Evolutionary conservation across 2,329 filamentous ascomycete genomes (phyloP).

Genomic region (Emericellopsis atlantica): DNA sequence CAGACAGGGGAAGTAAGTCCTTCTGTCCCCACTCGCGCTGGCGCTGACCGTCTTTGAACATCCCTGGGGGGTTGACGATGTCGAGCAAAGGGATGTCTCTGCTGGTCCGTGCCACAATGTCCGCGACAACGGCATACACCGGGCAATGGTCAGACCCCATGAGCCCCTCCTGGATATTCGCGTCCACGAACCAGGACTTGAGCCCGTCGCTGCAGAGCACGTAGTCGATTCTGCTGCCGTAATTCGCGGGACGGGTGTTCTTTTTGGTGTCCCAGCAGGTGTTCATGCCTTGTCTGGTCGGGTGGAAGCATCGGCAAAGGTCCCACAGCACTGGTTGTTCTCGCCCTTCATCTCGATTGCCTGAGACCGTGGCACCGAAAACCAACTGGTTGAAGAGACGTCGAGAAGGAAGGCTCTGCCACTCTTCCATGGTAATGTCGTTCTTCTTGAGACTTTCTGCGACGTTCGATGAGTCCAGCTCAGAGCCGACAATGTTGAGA

Average conservation of each 20-base stretch:
- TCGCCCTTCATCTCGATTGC: constrained; percentile 53
- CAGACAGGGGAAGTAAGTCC: constrained; percentile 62
- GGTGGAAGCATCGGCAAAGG: constrained; percentile 70
- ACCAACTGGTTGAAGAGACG: constrained; percentile 80
- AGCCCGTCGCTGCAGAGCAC: constrained; percentile 72
- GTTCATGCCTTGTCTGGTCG: constrained; percentile 76
- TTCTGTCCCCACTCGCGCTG: constrained; percentile 53
- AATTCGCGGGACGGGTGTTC: constrained; percentile 92
- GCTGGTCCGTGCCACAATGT: constrained; percentile 31
- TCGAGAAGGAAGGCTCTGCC: constrained; percentile 57
- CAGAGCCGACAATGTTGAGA: constrained; percentile 62
- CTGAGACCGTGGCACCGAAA: constrained; percentile 55
- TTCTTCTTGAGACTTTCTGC: constrained; percentile 61
- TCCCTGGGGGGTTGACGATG: constrained; percentile 62
- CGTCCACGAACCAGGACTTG: constrained; percentile 64
- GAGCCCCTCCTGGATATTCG: constrained; percentile 85
- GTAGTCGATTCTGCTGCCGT: constrained; percentile 87
- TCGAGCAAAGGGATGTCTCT: constrained; percentile 38
- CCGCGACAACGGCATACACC: constrained; percentile 65
- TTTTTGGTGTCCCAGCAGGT: constrained; percentile 95
- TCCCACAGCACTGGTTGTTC: constrained; percentile 70
- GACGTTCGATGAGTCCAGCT: constrained; percentile 66
- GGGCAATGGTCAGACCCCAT: constrained; percentile 96
- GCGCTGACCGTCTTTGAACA: constrained; percentile 57
- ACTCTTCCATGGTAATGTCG: constrained; percentile 55